phyloP scores from a whole-genome alignment of 2,329 filamentous ascomycete genomes.

The Elsinoe perseae region DNA sequence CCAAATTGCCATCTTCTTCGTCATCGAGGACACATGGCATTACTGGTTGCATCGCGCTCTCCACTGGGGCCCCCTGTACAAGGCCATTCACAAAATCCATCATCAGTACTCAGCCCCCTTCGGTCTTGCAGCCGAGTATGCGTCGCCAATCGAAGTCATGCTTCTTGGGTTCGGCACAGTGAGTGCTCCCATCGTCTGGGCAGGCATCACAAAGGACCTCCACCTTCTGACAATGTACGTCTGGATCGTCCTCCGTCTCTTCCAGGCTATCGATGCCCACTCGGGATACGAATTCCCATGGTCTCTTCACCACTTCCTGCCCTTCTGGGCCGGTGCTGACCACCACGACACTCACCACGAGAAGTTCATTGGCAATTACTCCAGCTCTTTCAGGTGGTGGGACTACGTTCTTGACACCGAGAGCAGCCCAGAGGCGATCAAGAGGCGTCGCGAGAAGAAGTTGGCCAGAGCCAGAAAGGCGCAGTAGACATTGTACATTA shows the following conservation, averaged over 20 bases:
- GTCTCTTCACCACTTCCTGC: slow-evolving; percentile 89
- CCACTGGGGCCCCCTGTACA: slow-evolving; percentile 94
- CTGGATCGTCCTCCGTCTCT: slow-evolving; percentile 87
- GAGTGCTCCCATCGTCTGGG: slow-evolving; percentile 74
- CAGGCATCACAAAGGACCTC: slow-evolving; percentile 71
- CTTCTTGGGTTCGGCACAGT: slow-evolving; percentile 83
- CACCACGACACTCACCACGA: slow-evolving; percentile 98
- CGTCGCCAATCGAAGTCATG: slow-evolving; percentile 95
- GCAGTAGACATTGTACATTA: slow-evolving; percentile 40
- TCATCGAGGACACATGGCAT: slow-evolving; percentile 95
- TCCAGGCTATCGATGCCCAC: slow-evolving; percentile 97
- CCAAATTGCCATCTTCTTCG: slow-evolving; percentile 90
- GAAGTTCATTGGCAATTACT: slow-evolving; percentile 96
- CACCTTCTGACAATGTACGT: slow-evolving; percentile 97
- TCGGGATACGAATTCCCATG: slow-evolving; percentile 98
- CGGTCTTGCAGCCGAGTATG: slow-evolving; percentile 92
- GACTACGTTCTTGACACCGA: slow-evolving; percentile 91
- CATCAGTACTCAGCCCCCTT: slow-evolving; percentile 98
- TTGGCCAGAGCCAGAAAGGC: slow-evolving; percentile 62
- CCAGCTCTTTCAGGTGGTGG: slow-evolving; percentile 99
- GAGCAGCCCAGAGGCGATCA: slow-evolving; percentile 77
- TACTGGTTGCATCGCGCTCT: slow-evolving; percentile 92
- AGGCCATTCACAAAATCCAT: slow-evolving; percentile 96
- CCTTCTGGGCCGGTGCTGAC: slow-evolving; percentile 95
- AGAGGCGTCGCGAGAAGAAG: slow-evolving; percentile 74